Percentiles rank a stretch among this genome's conserved stretches.
phyloP scores from a whole-genome alignment of 495 filamentous ascomycete genomes.

The Staphylotrichum longicolle region DNA sequence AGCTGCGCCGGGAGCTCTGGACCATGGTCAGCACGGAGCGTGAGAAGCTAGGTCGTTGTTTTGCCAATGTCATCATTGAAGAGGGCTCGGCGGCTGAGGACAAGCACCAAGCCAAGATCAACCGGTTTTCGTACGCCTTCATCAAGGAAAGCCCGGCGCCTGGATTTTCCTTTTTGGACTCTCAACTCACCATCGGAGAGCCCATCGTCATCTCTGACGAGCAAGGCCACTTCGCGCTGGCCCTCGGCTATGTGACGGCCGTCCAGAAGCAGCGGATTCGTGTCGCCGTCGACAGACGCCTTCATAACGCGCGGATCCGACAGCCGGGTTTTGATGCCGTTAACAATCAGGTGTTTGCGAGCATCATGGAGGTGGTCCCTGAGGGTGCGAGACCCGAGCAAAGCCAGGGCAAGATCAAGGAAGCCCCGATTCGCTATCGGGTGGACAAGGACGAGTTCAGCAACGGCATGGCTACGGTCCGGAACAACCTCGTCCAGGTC shows the following conservation, averaged over 20 bases:
- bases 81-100: conserved; percentile 70
- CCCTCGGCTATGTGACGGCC: conserved; percentile 82
- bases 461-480: conserved; percentile 91
- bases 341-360: conserved; percentile 78
- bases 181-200: conserved; percentile 84
- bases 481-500: conserved; percentile 87
- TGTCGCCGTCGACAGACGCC: conserved; percentile 80
- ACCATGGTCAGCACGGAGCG: conserved; percentile 88
- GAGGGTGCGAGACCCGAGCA: conserved; percentile 48
- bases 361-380: conserved; percentile 83
- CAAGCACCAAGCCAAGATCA: conserved; percentile 70
- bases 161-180: conserved; percentile 80
- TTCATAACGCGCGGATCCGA: conserved; percentile 81
- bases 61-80: conserved; percentile 66
- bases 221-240: conserved; percentile 87
- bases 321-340: conserved; percentile 69
- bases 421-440: conserved; percentile 67
- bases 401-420: conserved; percentile 46
- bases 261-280: conserved; percentile 70
- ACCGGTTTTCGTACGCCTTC: conserved; percentile 82
- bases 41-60: conserved; percentile 75
- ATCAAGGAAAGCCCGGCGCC: conserved; percentile 58
- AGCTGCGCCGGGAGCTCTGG: conserved; percentile 86
- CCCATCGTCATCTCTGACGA: conserved; percentile 97
- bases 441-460: conserved; percentile 98